Percentiles rank a stretch among this genome's conserved stretches.
These are phyloP conservation scores for Argentina anserina DNA, from an alignment of 306 rosid genomes.

Conservation along the genomic window DNA sequence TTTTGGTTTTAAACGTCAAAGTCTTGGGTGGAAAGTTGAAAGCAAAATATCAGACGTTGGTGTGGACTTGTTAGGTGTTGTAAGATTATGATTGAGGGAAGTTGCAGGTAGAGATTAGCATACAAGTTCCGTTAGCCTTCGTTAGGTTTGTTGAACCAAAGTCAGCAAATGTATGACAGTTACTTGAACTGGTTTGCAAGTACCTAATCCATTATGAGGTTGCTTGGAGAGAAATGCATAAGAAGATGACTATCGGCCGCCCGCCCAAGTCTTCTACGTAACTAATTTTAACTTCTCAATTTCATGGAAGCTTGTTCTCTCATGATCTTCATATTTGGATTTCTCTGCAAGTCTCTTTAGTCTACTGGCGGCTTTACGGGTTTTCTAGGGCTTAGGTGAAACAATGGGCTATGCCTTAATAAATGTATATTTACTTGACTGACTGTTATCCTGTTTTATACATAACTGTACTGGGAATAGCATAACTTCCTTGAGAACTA, in stretches of 20 bases:
- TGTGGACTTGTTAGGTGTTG: conserved; percentile 7
- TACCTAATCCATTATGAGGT: not conserved
- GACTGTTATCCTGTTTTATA: not conserved
- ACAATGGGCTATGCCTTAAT: not conserved
- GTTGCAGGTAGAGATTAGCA: conserved; percentile 1
- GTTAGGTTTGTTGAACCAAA: conserved; percentile 1
- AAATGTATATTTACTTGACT: not conserved
- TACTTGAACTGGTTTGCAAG: not conserved
- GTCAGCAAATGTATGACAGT: not conserved
- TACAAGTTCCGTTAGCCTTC: not conserved
- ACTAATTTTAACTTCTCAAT: not conserved
- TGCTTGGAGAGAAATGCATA: not conserved
- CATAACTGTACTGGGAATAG: not conserved
- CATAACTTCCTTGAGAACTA: not conserved
- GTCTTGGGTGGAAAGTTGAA: conserved; percentile 19
- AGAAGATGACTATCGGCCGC: conserved; percentile 8
- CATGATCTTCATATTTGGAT: not conserved
- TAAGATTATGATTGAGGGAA: not conserved
- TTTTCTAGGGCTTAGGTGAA: not conserved
- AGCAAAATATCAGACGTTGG: conserved; percentile 9
- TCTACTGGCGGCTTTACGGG: not conserved
- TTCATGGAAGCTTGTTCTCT: not conserved
- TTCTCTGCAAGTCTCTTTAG: not conserved
- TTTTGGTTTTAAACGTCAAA: not conserved
- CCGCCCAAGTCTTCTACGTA: conserved; percentile 3